Evolutionary conservation across 805 yeast genomes (phyloP), one percentile per base, ranked within the genome.

Genomic region (Candida argentea): DNA sequence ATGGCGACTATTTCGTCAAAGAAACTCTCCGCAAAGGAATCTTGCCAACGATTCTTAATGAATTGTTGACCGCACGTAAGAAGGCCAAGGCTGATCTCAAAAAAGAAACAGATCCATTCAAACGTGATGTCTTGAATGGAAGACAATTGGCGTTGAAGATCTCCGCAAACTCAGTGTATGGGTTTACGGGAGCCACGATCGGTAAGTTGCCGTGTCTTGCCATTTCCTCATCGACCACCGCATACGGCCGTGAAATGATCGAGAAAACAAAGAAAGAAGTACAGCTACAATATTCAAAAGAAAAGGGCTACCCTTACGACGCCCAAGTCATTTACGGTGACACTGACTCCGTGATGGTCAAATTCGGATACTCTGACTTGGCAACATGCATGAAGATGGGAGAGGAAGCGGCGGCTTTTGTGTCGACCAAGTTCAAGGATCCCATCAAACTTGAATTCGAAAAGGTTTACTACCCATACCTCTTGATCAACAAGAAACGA

Each of bases 341-440:
- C 55, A 91, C 99, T 0, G 99, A 91, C 68, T 93, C 98, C 6
- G 99, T 91, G 11, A 93, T 91, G 98, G 95, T 91, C 24, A 87
- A 85, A 48, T 91, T 91, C 60, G 99, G 99, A 2, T 73, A 76
- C 18, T 61, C 64, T 6, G 94, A 85, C 46, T 52, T 89, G 37
- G 76, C 66, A 31, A 80, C 80, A 17, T 83, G 95, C 40, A 93
- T 91, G 98, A 66, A 70, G 30, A 49, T 86, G 31, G 99, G 98
- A 5, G 81, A 86, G 43, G 94, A 89, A 44, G 98, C 97, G 1
- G 99, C 99, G 0, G 81, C 64, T 6, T 73, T 55, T 36, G 97
- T 91, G 2, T 86, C 97, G 0, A 67, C 75, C 1, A 62, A 70
- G 31, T 91, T 91, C 54, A 63, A 73, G 25, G 65, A 76, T 25